phyloP scores from a whole-genome alignment of 2,329 filamentous ascomycete species.

The Epichloe aotearoae region DNA sequence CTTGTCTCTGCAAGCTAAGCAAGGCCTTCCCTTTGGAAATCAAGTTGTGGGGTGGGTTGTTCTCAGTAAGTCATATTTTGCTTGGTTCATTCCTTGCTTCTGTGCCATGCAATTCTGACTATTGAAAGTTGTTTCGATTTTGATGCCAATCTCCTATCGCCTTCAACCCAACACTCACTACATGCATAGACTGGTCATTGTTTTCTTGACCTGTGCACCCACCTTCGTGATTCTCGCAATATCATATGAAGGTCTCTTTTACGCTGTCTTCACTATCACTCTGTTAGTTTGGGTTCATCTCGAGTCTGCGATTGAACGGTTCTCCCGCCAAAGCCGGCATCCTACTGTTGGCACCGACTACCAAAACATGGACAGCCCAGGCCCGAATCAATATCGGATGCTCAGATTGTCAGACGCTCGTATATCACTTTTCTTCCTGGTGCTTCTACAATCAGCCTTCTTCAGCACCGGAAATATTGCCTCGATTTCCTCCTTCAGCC shows the following conservation, averaged over 20 bases:
- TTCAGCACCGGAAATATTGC: constrained; percentile 96
- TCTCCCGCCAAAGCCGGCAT: neutral
- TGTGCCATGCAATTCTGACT: neutral
- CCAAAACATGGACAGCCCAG: neutral
- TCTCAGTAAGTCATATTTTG: constrained; percentile 39
- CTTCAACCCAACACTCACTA: constrained; percentile 76
- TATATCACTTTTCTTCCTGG: constrained; percentile 88
- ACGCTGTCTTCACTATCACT: constrained; percentile 73
- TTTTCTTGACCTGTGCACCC: constrained; percentile 87
- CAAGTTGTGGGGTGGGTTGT: constrained; percentile 77
- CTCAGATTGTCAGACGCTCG: constrained; percentile 74
- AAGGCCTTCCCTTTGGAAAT: constrained; percentile 75
- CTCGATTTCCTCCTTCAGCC: constrained; percentile 81
- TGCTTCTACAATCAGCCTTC: constrained; percentile 86
- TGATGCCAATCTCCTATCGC: constrained; percentile 70
- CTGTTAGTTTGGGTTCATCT: constrained; percentile 84
- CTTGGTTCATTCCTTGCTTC: neutral
- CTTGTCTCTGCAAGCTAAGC: constrained; percentile 71
- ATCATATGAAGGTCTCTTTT: constrained; percentile 94
- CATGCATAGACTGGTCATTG: constrained; percentile 72
- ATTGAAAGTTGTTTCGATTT: constrained; percentile 51
- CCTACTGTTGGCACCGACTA: neutral
- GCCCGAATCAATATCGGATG: constrained; percentile 36
- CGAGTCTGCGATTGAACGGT: constrained; percentile 31
- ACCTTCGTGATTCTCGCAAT: constrained; percentile 94